Evolutionary conservation across 2,329 filamentous ascomycete genomes (phyloP), one percentile per base, ranked within the genome.

Genomic region (Fusarium buxicola): DNA sequence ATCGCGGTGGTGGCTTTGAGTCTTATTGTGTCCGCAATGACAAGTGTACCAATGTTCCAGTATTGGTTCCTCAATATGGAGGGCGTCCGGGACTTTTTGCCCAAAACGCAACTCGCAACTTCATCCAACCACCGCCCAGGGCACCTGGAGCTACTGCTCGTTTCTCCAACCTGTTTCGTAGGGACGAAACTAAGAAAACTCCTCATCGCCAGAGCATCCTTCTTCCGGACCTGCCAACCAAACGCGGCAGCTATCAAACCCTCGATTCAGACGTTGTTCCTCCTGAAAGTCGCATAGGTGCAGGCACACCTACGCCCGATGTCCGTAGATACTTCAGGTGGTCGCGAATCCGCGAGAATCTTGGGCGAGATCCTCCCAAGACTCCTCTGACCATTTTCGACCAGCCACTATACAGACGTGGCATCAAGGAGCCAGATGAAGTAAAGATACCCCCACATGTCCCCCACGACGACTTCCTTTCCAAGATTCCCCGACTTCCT

Each of bases 221-320:
- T 12, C 48, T 62, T 7, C 53, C 68, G n/a, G 65, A 74, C 32
- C 56, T 71, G 58, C 54, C 66, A n/a, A 55, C 58, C 2, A 59
- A 70, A 10, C 64, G 59, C 9, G 68, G 63, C 28, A 75, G 73
- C 43, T 76, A 76, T 31, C 63, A 72, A 25, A 75, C 72, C 46
- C 66, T 77, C 15, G 68, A 68, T 13, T 77, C 75, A 3, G 68
- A 73, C 8, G 38, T 49, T 7, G 41, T 52, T 25, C 41, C 48
- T 3, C 35, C 55, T 30, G 46, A 44, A 16, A 45, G 5, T 8
- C 15, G 10, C 11, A 11, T 15, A 2, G 15, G 35, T 24, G 30
- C 52, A 8, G 49, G 45, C 7, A 15, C 47, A 3, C 10, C 38
- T 6, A 34, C 40, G 2, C 21, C 48, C 1, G 34, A 50, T 1